Base-by-base conservation (phyloP, 1,139 yeast species). In the Yamadazyma mexicana region DNA sequence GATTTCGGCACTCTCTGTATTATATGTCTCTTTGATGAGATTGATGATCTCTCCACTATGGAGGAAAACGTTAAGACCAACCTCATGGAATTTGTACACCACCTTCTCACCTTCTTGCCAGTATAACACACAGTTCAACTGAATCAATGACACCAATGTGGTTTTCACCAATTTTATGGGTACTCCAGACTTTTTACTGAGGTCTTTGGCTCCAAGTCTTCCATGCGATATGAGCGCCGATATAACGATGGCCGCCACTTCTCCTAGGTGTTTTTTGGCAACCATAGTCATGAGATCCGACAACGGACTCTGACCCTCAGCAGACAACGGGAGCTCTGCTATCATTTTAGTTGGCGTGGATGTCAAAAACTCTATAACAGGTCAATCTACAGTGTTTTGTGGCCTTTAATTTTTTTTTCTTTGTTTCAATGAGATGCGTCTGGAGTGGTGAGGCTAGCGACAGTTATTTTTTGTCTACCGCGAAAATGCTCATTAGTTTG, bases 41-140 rank as follows among this genome's bases (percentile, higher is more conserved):
- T 76, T 63, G 28, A 87, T 70, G 44, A 89, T 81, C 38, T 87
- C 87, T 24, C 96, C 97, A 27, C 91, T 73, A 61, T 88, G 87
- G 24, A 89, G 58, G 39, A 87, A 66, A 39, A 77, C 61, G 49
- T 81, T 69, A 17, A 83, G 64, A 5, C 95, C 95, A 20, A 68
- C 73, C 47, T 81, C 83, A 51, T 83, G 75, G 46, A 82, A 77
- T 28, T 71, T 72, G 57, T 88, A 89, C 50, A 66, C 77, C 1
- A 75, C 71, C 22, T 33, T 40, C 0, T 63, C 58, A 17, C 73
- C 75, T 7, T 73, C 81, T 46, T 57, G 52, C 73, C 80, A 75
- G 50, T 75, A 76, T 17, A 66, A 69, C 16, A 82, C 74, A 56
- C 91, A 81, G 45, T 79, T 75, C 42, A 84, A 62, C 58, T 85